Base-by-base conservation (phyloP, 1,284 basidiomycete genomes). In the Testicularia cyperi region DNA sequence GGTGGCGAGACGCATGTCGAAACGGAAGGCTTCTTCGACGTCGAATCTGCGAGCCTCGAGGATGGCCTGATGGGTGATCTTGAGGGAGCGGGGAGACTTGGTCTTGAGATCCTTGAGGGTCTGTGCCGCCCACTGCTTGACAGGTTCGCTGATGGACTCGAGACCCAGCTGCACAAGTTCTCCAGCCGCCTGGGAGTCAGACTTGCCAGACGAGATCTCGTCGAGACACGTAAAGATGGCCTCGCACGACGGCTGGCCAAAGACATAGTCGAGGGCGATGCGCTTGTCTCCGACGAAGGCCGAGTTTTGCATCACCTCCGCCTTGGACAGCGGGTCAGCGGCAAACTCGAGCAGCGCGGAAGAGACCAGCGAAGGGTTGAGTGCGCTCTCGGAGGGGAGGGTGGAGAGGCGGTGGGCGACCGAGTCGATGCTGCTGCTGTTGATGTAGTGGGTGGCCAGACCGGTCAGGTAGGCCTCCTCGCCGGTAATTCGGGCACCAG, bases 401-500 rank as follows among this genome's bases (percentile, higher is more conserved):
- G 52, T 45, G 38, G 38, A 45, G 15, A 75, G 53, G 13, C 72
- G 56, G 27, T 70, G 57, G 16, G 61, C 52, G 28, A 70, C 25
- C 2, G 49, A 32, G 9, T 68, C 63, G 29, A 75, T 63, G 38
- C 28, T 38, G 29, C 41, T 43, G 16, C 62, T 68, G 19, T 49
- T 21, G 14, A 75, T 34, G 42, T 63, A 74, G 63, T 75, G 74
- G 6, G 74, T 73, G 5, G 69, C 74, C 7, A 75, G 45, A 13
- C 74, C 74, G 26, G 49, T 28, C 20, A 73, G 53, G 39, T 76
- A 76, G 5, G 68, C 62, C 25, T 76, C 74, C 13, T 65, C 61
- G 15, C 74, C 74, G 5, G 45, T 47, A 32, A 76, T 64, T 3
- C 71, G 43, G 6, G 63, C 63, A 27, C 88, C 86, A 5, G 94